Conservation (phyloP, 805 yeast species). For the Saccharomycopsis sp. region DNA sequence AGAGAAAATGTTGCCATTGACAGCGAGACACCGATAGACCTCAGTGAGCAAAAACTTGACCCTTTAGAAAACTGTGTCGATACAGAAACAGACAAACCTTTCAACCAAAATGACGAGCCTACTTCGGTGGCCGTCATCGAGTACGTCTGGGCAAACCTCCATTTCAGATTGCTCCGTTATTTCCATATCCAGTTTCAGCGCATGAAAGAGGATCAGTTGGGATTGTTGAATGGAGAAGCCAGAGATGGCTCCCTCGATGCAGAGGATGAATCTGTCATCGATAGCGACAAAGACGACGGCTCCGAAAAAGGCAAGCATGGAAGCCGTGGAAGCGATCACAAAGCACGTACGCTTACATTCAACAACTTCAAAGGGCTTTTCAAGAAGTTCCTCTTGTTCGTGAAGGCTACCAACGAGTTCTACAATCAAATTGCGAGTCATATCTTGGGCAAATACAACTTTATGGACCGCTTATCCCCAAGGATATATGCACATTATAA, state of each 20-base stretch:
- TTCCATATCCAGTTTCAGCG: slow-evolving; percentile 16
- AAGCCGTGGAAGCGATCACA: too few relatives aligned
- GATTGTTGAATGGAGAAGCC: background rate
- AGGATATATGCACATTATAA: slow-evolving; percentile 3
- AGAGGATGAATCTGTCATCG: too few relatives aligned
- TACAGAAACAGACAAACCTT: background rate
- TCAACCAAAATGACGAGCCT: background rate
- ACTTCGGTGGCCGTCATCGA: slow-evolving; percentile 2
- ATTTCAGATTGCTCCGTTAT: slow-evolving; percentile 8
- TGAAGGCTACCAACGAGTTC: background rate
- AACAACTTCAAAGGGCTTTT: background rate
- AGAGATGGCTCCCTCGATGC: background rate
- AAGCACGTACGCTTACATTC: background rate
- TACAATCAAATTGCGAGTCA: slow-evolving; percentile 1
- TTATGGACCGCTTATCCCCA: slow-evolving; percentile 1
- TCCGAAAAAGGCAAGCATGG: background rate
- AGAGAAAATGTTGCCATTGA: background rate
- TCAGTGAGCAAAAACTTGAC: too few relatives aligned
- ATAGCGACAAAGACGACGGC: background rate
- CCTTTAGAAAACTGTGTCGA: too few relatives aligned
- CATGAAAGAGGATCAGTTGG: slow-evolving; percentile 11
- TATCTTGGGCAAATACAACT: slow-evolving; percentile 6
- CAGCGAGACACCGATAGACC: background rate
- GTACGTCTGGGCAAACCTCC: slow-evolving; percentile 12
- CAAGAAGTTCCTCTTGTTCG: background rate